These are phyloP conservation scores for Albatrellus sp. DNA, from an alignment of 1,284 basidiomycete genomes.

Conservation along the genomic window DNA sequence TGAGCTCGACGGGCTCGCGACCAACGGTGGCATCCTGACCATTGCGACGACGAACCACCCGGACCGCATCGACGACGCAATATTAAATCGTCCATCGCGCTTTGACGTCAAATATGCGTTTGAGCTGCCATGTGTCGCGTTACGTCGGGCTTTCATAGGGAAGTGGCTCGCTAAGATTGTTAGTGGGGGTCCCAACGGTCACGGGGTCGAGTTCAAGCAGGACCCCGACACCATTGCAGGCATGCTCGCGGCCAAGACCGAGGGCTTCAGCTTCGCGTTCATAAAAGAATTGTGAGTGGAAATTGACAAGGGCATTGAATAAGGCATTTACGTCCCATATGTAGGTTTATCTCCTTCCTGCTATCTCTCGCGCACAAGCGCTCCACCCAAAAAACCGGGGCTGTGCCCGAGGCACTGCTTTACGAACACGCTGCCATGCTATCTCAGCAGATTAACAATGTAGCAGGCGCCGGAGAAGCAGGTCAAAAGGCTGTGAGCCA, in stretches of 20 bases:
- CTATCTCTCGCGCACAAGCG: conserved; percentile 1
- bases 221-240: conserved; percentile 39
- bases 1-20: conserved; percentile 62
- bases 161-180: conserved; percentile 26
- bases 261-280: conserved; percentile 64
- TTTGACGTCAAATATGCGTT: conserved; percentile 75
- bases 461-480: not conserved
- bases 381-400: not conserved
- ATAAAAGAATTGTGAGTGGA: conserved; percentile 43
- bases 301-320: not conserved
- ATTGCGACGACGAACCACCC: conserved; percentile 80
- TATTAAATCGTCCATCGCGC: conserved; percentile 66
- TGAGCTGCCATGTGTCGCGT: not conserved
- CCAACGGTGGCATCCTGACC: conserved; percentile 68
- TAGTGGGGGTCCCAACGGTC: conserved; percentile 29
- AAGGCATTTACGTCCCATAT: not conserved
- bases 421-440: conserved; percentile 13
- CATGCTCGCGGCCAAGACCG: conserved; percentile 42
- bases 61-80: conserved; percentile 61
- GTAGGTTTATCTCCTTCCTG: not conserved
- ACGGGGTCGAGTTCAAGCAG: conserved; percentile 33
- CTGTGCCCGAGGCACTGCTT: conserved; percentile 7
- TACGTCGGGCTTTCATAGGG: not conserved
- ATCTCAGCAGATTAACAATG: conserved; percentile 12
- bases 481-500: not conserved